A percentile compares a stretch with the other conserved stretches of the same genome.
These are phyloP conservation scores for Escovopsis sp. DNA, from an alignment of 2,329 filamentous ascomycete species.

Conservation along the genomic window DNA sequence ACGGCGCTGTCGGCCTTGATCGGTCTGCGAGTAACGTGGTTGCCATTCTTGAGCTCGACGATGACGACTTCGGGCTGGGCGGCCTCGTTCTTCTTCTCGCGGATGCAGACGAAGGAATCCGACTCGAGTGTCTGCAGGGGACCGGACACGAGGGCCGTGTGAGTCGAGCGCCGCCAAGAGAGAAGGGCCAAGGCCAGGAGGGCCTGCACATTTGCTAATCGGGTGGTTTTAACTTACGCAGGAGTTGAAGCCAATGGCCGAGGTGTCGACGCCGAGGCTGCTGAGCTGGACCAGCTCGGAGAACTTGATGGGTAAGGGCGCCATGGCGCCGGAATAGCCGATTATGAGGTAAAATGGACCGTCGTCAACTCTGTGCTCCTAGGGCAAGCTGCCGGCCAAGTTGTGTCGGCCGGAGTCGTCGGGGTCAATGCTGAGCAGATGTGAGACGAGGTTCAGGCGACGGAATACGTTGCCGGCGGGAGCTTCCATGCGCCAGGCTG, in stretches of 20 bases:
- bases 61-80: conserved; percentile 91
- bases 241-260: conserved; percentile 61
- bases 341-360: conserved; percentile 7
- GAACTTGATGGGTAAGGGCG: conserved; percentile 80
- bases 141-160: conserved; percentile 1
- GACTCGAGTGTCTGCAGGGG: conserved; percentile 83
- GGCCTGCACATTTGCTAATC: too few relatives aligned
- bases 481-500: conserved; percentile 25
- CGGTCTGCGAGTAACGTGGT: conserved; percentile 83
- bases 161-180: conserved; percentile 2
- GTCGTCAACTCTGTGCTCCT: conserved; percentile 7
- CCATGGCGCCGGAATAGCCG: conserved; percentile 30
- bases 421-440: conserved; percentile 5
- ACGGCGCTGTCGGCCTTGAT: conserved; percentile 99
- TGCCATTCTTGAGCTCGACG: conserved; percentile 92
- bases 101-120: conserved; percentile 88
- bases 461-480: conserved; percentile 13
- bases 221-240: conserved; percentile 41
- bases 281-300: conserved; percentile 68
- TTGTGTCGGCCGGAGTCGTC: conserved; percentile 12
- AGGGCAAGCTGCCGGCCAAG: conserved; percentile 9
- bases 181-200: too few relatives aligned
- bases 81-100: conserved; percentile 78
- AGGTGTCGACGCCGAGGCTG: conserved; percentile 31
- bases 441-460: conserved; percentile 9